phyloP scores from a whole-genome alignment of 2,329 filamentous ascomycete species.

The Lachnellula cervina region DNA sequence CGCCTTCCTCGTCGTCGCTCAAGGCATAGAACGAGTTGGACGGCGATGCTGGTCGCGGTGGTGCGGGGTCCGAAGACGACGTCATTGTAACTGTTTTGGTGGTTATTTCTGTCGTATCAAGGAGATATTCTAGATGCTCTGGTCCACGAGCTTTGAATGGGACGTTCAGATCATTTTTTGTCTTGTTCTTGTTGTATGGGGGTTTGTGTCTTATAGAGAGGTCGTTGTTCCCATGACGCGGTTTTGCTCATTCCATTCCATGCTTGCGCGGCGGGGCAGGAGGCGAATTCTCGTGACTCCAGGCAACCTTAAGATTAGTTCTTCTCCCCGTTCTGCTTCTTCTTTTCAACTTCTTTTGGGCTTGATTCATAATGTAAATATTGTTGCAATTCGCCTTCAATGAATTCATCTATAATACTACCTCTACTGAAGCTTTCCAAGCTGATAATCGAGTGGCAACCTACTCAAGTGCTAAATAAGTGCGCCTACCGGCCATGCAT shows the following conservation, averaged over 20 bases:
- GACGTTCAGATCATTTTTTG: not conserved
- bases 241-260: not conserved
- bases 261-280: not conserved
- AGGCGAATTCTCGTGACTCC: not conserved
- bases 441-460: too few relatives aligned
- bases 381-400: too few relatives aligned
- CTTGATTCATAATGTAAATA: too few relatives aligned
- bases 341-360: too few relatives aligned
- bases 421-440: too few relatives aligned
- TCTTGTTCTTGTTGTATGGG: not conserved
- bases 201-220: not conserved
- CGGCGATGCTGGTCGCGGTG: slow-evolving; percentile 56
- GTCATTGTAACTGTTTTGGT: slow-evolving; percentile 7
- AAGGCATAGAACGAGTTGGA: slow-evolving; percentile 89
- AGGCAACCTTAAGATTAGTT: not conserved
- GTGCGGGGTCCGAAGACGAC: slow-evolving; percentile 25
- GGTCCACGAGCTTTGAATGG: not conserved
- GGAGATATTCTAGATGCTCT: not conserved
- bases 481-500: too few relatives aligned
- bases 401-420: too few relatives aligned
- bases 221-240: not conserved
- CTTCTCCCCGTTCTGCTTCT: not conserved
- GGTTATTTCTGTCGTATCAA: not conserved
- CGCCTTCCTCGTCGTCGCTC: slow-evolving; percentile 93
- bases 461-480: too few relatives aligned